Evolutionary conservation across 2,329 filamentous ascomycete species (phyloP).

Genomic region (Sordariomycetes sp.): DNA sequence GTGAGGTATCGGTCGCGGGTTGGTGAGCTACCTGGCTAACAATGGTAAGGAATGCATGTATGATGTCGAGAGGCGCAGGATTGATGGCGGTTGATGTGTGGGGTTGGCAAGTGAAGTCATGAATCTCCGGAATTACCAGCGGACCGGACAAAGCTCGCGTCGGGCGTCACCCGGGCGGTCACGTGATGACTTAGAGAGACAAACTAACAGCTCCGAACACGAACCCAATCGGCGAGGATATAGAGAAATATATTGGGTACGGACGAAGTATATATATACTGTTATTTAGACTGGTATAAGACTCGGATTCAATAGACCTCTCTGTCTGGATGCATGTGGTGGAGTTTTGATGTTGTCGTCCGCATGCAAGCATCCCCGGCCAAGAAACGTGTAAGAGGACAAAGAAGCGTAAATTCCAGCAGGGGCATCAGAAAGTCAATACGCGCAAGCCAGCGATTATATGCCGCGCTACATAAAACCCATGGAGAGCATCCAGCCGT

Average conservation of each 20-base stretch:
- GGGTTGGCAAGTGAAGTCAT: slow-evolving; percentile 5
- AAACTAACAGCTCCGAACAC: neutral
- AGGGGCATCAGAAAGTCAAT: neutral
- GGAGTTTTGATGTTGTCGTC: no score
- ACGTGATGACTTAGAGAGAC: neutral
- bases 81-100: slow-evolving; percentile 4
- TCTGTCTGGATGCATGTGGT: neutral
- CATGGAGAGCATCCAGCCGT: neutral
- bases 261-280: no score
- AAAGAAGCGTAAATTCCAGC: neutral
- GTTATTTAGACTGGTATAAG: no score
- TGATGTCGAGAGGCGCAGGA: slow-evolving; percentile 2
- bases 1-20: neutral
- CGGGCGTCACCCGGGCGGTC: neutral
- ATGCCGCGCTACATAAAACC: neutral
- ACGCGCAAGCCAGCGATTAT: neutral
- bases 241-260: no score
- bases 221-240: no score
- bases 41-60: slow-evolving; percentile 3
- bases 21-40: neutral
- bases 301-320: neutral
- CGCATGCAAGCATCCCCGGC: no score
- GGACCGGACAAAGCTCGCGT: slow-evolving; percentile 3
- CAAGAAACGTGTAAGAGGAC: no score
- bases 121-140: neutral